A percentile compares a stretch with the other conserved stretches of the same genome.
phyloP scores from a whole-genome alignment of 1,284 basidiomycete species.

The Trichosporon faecale region DNA sequence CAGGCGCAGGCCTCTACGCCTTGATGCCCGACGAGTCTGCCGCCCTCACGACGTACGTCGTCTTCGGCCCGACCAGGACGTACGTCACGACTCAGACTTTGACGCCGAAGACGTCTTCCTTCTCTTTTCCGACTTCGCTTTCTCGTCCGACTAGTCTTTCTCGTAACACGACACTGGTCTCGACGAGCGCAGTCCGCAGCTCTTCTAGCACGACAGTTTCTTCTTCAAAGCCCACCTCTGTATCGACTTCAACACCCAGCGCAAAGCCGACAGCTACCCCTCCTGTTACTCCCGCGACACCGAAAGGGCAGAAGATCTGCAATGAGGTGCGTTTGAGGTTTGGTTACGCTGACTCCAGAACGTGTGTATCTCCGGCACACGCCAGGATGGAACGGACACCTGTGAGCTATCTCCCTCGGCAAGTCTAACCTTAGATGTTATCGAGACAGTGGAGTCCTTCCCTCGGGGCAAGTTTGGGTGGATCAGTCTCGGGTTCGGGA shows the following conservation, averaged over 20 bases:
- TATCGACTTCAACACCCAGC: not conserved
- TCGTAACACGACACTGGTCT: no score
- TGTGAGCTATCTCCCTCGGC: not conserved
- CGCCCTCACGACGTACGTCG: not conserved
- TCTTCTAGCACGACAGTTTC: not conserved
- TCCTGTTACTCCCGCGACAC: not conserved
- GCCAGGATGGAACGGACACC: constrained; percentile 8
- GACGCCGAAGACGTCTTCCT: not conserved
- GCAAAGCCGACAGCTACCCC: not conserved
- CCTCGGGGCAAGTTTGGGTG: constrained; percentile 19
- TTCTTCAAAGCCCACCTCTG: no score
- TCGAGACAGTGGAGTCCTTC: not conserved
- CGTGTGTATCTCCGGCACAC: not conserved
- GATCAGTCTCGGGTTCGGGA: constrained; percentile 17
- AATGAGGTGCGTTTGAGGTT: not conserved
- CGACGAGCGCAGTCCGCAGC: no score
- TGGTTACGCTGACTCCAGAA: not conserved
- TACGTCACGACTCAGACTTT: not conserved
- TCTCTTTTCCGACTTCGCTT: no score
- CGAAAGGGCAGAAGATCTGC: not conserved
- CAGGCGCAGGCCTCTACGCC: not conserved
- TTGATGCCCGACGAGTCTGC: not conserved
- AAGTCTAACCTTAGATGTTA: not conserved
- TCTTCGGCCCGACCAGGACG: not conserved
- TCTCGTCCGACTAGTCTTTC: no score